phyloP scores from a whole-genome alignment of 768 basidiomycete genomes.

The Cubamyces sp. region DNA sequence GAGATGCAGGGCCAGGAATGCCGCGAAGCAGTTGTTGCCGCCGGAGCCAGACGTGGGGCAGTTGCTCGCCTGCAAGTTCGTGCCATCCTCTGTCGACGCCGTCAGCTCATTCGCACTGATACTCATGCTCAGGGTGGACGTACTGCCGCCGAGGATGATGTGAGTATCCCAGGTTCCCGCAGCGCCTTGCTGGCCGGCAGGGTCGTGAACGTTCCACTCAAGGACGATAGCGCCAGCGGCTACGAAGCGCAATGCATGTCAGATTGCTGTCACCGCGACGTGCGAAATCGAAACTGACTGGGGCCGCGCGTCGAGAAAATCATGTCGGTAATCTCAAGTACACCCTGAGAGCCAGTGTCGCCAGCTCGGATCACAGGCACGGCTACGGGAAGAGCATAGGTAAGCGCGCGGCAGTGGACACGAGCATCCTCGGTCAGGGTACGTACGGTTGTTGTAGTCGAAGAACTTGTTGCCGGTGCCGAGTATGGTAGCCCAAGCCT shows the following conservation, averaged over 20 bases:
- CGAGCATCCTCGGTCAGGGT: no score
- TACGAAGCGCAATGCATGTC: slow-evolving; percentile 8
- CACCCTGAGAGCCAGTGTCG: slow-evolving; percentile 39
- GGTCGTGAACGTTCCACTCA: slow-evolving; percentile 56
- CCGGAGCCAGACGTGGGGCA: slow-evolving; percentile 39
- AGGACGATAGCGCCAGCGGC: slow-evolving; percentile 64
- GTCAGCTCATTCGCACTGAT: neutral
- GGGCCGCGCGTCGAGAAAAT: slow-evolving; percentile 48
- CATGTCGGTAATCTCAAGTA: slow-evolving; percentile 51
- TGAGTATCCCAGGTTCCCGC: slow-evolving; percentile 58
- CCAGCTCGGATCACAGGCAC: slow-evolving; percentile 49
- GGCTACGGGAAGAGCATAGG: slow-evolving; percentile 26
- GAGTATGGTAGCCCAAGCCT: slow-evolving; percentile 54
- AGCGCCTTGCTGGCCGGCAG: slow-evolving; percentile 49
- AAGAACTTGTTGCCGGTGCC: slow-evolving; percentile 47
- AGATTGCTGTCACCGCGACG: neutral
- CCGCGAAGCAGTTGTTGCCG: slow-evolving; percentile 58
- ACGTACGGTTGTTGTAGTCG: slow-evolving; percentile 40
- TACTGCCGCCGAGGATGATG: slow-evolving; percentile 40
- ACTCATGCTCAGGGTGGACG: slow-evolving; percentile 5
- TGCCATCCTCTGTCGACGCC: slow-evolving; percentile 27
- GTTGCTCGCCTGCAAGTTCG: slow-evolving; percentile 38
- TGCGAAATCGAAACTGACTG: slow-evolving; percentile 26
- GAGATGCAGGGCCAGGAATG: slow-evolving; percentile 70
- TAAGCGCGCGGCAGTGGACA: neutral